Percentiles rank a stretch among this genome's conserved stretches.
Evolutionary conservation across 768 basidiomycete species (phyloP).

Genomic region (Lenzites betulinus): DNA sequence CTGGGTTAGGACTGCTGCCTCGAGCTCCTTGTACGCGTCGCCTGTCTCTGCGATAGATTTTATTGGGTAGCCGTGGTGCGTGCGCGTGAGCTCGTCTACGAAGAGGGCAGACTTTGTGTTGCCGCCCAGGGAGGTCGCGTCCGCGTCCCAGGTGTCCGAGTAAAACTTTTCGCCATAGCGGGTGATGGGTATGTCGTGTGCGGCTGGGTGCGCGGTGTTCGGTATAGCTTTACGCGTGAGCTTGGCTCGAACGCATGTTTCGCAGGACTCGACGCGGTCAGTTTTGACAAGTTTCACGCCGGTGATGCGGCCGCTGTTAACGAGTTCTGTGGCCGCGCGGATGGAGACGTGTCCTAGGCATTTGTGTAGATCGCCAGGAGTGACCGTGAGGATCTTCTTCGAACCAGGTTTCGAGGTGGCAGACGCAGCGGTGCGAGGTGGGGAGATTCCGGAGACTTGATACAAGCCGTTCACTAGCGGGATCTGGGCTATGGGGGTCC

Average conservation of each 20-base stretch:
- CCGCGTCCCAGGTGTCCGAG: slow-evolving; percentile 47
- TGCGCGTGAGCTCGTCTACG: slow-evolving; percentile 32
- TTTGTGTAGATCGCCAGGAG: too few species aligned
- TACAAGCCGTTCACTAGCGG: too few species aligned
- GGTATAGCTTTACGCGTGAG: slow-evolving; percentile 12
- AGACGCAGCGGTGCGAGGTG: too few species aligned
- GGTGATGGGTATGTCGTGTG: slow-evolving; percentile 5
- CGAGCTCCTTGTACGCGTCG: slow-evolving; percentile 39
- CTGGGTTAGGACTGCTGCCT: slow-evolving; percentile 39
- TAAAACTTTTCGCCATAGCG: too few species aligned
- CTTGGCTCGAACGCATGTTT: slow-evolving; percentile 41
- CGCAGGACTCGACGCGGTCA: slow-evolving; percentile 32
- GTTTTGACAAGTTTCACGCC: slow-evolving; percentile 30
- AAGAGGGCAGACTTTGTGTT: slow-evolving; percentile 29
- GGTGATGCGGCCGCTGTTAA: slow-evolving; percentile 32
- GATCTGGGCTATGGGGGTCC: too few species aligned
- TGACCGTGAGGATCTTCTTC: too few species aligned
- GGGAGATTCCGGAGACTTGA: too few species aligned
- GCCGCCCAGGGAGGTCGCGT: slow-evolving; percentile 27
- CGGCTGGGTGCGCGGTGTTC: neutral
- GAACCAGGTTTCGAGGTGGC: too few species aligned
- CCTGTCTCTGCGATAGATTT: slow-evolving; percentile 31
- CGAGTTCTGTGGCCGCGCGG: slow-evolving; percentile 23
- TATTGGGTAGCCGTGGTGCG: neutral
- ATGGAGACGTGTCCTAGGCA: slow-evolving; percentile 9